Evolutionary conservation across 306 rosid species (phyloP), one percentile per base, ranked within the genome.

Genomic region (Vigna angularis): DNA sequence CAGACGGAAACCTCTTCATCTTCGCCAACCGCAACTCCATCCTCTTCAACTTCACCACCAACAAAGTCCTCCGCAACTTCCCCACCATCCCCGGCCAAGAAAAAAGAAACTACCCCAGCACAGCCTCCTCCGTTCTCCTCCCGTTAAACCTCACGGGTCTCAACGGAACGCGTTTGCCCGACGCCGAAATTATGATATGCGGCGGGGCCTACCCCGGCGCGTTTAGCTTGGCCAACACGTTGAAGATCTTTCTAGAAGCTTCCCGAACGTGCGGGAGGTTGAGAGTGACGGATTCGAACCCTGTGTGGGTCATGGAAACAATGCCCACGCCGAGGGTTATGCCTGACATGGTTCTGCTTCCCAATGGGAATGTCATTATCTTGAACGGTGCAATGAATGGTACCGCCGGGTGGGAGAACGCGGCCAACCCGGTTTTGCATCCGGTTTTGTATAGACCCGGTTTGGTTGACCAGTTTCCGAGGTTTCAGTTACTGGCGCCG

Each of bases 301-400:
- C 96, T 0, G 1, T 67, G 12, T 93, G 98, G 98, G 85, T 78
- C 17, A 84, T 88, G 86, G 93, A 93, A 64, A 16, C 28, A 0
- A 91, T 93, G 98, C 98, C 98, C 0, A 75, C 15, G 18, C 89
- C 94, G 0, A 84, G 98, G 24, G 88, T 93, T 36, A 93, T 91
- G 94, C 78, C 86, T 0, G 98, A 93, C 30, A 89, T 93, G 96
- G 4, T 93, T 1, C 18, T 93, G 16, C 66, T 93, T 0, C 97
- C 98, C 0, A 86, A 71, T 0, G 97, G 98, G 2, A 73, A 93
- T 28, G 57, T 93, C 4, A 8, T 93, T 0, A 83, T 93, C 9
- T n/a, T 91, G 30, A 93, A 93, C 81, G 97, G 96, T 2, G 98
- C 90, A 0, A 73, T 79, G 40, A 89, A 88, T 1, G 98, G 98